These are phyloP conservation scores for Ascosphaera acerosa DNA, from an alignment of 2,329 filamentous ascomycete species.

Conservation along the genomic window DNA sequence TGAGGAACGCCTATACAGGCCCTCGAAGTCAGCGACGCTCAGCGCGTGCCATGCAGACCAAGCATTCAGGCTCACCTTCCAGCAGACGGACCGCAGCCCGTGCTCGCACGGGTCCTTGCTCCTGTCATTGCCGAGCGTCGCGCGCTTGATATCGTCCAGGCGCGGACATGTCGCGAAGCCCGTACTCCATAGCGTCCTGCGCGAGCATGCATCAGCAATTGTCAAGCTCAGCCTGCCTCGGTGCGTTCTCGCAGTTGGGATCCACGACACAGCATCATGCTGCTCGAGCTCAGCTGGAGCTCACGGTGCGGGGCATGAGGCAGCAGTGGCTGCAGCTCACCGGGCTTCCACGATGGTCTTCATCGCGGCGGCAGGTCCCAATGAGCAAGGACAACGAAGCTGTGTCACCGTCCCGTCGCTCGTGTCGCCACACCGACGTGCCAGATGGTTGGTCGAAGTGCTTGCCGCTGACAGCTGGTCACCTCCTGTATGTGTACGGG, in stretches of 20 bases:
- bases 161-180: constrained; percentile 28
- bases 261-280: no score
- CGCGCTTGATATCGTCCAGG: constrained; percentile 35
- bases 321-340: constrained; percentile 13
- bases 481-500: no score
- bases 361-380: no score
- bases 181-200: constrained; percentile 41
- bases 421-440: no score
- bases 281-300: not conserved
- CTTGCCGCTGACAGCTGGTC: no score
- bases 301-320: not conserved
- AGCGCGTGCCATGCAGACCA: constrained; percentile 1
- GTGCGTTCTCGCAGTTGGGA: no score
- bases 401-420: no score
- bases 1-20: constrained; percentile 49
- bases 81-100: constrained; percentile 66
- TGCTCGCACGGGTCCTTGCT: constrained; percentile 37
- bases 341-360: constrained; percentile 29
- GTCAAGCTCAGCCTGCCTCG: not conserved
- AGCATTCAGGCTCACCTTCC: constrained; percentile 51
- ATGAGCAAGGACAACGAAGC: no score
- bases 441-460: no score
- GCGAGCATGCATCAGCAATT: constrained; percentile 14
- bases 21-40: constrained; percentile 6
- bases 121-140: constrained; percentile 33